Conservation (phyloP, 495 filamentous ascomycete species). For the Neurospora sp. region DNA sequence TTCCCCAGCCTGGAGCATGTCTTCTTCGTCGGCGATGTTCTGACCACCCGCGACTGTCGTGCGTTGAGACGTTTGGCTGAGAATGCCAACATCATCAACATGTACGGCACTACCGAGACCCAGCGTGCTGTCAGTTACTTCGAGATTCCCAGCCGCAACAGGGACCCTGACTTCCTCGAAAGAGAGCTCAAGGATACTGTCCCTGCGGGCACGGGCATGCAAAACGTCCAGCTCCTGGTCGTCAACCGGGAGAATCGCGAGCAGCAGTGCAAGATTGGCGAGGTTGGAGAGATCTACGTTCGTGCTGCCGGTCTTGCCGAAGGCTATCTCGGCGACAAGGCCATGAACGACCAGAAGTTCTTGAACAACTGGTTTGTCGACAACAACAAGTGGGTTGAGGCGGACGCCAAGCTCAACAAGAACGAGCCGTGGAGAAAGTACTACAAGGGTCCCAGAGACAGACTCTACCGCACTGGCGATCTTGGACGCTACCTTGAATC, state of each 20-base stretch:
- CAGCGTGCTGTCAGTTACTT: constrained; percentile 81
- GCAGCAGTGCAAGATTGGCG: constrained; percentile 67
- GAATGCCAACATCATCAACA: constrained; percentile 75
- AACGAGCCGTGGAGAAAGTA: constrained; percentile 65
- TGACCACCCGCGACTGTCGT: constrained; percentile 82
- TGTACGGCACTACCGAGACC: constrained; percentile 91
- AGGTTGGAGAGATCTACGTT: constrained; percentile 81
- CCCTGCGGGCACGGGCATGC: constrained; percentile 81
- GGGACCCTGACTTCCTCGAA: constrained; percentile 59
- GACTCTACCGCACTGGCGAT: constrained; percentile 78
- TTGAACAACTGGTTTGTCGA: constrained; percentile 83
- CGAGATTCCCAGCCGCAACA: constrained; percentile 61
- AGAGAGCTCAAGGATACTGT: constrained; percentile 62
- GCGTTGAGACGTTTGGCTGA: constrained; percentile 65
- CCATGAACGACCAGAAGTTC: constrained; percentile 72
- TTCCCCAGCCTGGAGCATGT: constrained; percentile 71
- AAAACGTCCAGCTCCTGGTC: constrained; percentile 85
- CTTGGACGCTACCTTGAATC: constrained; percentile 63
- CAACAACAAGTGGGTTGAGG: constrained; percentile 57
- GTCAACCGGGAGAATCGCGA: constrained; percentile 69
- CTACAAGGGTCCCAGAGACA: constrained; percentile 76
- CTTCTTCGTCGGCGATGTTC: constrained; percentile 89
- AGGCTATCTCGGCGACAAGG: constrained; percentile 64
- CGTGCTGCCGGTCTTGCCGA: constrained; percentile 84
- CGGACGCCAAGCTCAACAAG: constrained; percentile 44